Percentiles rank a stretch among this genome's conserved stretches.
Conservation (phyloP, 2,329 filamentous ascomycete species). For the Penicillium sp. region DNA sequence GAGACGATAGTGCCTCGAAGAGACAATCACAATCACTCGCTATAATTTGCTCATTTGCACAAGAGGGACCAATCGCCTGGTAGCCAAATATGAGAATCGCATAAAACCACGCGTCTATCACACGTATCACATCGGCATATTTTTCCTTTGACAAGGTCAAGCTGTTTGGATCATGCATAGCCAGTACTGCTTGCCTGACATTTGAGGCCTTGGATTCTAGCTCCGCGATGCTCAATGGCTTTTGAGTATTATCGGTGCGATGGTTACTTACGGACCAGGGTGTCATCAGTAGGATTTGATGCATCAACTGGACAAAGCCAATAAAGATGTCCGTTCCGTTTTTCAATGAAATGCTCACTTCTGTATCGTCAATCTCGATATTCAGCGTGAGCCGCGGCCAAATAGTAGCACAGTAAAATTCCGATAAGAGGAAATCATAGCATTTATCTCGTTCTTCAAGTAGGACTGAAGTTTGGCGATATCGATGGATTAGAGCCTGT, state of each 20-base stretch:
- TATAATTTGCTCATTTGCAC: not conserved
- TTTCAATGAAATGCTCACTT: not conserved
- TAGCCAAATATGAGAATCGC: not conserved
- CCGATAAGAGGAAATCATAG: not conserved
- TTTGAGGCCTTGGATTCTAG: not conserved
- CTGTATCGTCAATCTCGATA: not conserved
- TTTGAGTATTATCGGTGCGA: not conserved
- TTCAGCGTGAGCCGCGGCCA: not conserved
- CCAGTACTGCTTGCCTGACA: not conserved
- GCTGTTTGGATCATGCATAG: not conserved
- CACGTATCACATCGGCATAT: not conserved
- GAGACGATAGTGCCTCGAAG: not conserved
- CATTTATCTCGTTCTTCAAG: not conserved
- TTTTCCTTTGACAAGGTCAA: not conserved
- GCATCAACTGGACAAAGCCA: not conserved
- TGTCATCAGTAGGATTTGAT: not conserved
- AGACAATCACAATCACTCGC: not conserved
- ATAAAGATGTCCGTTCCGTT: not conserved
- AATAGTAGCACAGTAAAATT: not conserved
- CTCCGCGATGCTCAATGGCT: not conserved
- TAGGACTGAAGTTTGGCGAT: not conserved
- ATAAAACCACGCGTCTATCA: not conserved
- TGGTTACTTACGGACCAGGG: not conserved
- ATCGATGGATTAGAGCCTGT: not conserved
- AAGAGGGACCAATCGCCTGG: not conserved